phyloP scores from a whole-genome alignment of 805 yeast species.

The Wickerhamiella qilinensis region DNA sequence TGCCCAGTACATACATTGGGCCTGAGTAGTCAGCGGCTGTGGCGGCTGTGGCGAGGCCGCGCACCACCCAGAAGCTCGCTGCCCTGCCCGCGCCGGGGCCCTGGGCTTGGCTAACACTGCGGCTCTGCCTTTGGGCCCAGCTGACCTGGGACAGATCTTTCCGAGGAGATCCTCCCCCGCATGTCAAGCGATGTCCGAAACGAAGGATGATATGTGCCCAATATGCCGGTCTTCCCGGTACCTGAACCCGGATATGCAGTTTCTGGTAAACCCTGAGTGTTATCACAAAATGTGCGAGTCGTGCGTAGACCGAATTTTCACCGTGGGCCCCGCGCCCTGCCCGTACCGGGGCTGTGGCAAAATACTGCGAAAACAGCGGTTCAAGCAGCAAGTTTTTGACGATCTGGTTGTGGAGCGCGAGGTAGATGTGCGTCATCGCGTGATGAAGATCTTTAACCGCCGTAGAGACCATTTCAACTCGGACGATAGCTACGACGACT shows the following conservation, averaged over 20 bases:
- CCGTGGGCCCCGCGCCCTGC: constrained; percentile 92
- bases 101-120: too few relatives aligned
- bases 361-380: constrained; percentile 70
- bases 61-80: too few relatives aligned
- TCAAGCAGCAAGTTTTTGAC: constrained; percentile 85
- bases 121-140: too few relatives aligned
- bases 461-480: constrained; percentile 53
- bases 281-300: constrained; percentile 93
- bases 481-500: constrained; percentile 49
- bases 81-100: too few relatives aligned
- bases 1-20: too few relatives aligned
- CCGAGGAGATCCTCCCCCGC: too few relatives aligned
- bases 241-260: constrained; percentile 81
- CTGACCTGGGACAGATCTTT: too few relatives aligned
- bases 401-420: constrained; percentile 83
- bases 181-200: not conserved
- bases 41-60: too few relatives aligned
- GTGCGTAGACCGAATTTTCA: constrained; percentile 88
- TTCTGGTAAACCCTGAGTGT: constrained; percentile 91
- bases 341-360: constrained; percentile 87
- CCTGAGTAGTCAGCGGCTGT: too few relatives aligned
- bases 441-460: constrained; percentile 63
- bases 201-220: constrained; percentile 67
- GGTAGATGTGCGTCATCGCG: constrained; percentile 74
- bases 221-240: constrained; percentile 92